phyloP scores from a whole-genome alignment of 1,284 basidiomycete genomes.

The Moesziomyces globuligerus region DNA sequence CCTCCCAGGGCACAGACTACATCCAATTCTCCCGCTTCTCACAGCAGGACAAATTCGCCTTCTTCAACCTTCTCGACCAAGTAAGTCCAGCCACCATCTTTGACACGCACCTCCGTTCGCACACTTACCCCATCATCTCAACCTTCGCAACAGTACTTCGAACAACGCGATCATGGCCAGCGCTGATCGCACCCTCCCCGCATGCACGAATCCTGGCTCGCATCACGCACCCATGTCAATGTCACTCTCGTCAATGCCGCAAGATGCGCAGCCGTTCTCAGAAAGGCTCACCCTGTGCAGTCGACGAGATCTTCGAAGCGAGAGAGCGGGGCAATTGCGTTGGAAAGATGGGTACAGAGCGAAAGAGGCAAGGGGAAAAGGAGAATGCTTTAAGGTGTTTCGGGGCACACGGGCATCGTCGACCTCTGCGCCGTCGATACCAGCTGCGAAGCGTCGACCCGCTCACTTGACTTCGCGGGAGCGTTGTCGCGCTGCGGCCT shows the following conservation, averaged over 20 bases:
- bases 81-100: conserved; percentile 21
- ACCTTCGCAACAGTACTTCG: conserved; percentile 21
- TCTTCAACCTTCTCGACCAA: conserved; percentile 58
- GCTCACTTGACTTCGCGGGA: conserved; percentile 17
- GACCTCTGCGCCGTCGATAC: background rate
- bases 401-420: too few relatives aligned
- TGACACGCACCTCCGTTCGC: too few relatives aligned
- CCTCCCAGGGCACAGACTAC: conserved; percentile 18
- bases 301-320: too few relatives aligned
- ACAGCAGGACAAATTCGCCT: conserved; percentile 54
- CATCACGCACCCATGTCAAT: background rate
- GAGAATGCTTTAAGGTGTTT: background rate
- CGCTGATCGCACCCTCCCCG: conserved; percentile 23
- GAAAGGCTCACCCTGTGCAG: too few relatives aligned
- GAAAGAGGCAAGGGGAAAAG: background rate
- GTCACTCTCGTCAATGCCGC: background rate
- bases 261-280: too few relatives aligned
- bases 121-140: too few relatives aligned
- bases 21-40: conserved; percentile 58
- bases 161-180: conserved; percentile 27
- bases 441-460: background rate
- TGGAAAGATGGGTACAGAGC: conserved; percentile 6
- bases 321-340: conserved; percentile 7
- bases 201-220: too few relatives aligned
- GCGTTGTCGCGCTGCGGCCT: conserved; percentile 23